Percentiles rank a stretch among this genome's conserved stretches.
These are phyloP conservation scores for Colletotrichum sp. DNA, from an alignment of 2,329 filamentous ascomycete genomes.

Conservation along the genomic window DNA sequence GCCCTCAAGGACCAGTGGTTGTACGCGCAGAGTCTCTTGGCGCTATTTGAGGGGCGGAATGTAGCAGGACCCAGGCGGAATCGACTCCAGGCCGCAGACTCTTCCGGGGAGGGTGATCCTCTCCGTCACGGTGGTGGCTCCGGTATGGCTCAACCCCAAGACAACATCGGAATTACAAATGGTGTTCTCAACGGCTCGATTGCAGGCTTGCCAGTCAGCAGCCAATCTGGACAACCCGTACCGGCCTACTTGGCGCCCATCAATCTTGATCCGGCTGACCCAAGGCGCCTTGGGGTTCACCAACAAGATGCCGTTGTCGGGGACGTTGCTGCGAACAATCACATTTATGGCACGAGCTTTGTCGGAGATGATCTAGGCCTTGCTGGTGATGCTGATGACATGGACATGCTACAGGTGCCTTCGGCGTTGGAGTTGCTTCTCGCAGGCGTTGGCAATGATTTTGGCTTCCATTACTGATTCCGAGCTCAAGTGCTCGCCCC, in stretches of 20 bases:
- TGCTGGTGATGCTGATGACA: constrained; percentile 9
- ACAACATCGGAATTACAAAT: background rate
- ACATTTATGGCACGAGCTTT: background rate
- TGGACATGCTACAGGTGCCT: constrained; percentile 29
- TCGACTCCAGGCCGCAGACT: background rate
- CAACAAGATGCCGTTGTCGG: background rate
- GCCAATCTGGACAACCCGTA: background rate
- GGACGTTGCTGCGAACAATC: background rate
- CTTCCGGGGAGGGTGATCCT: background rate
- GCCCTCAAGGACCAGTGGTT: constrained; percentile 33
- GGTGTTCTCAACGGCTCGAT: background rate
- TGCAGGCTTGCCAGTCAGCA: background rate
- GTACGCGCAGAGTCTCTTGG: constrained; percentile 34
- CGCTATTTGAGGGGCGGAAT: constrained; percentile 29
- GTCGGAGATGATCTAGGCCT: constrained; percentile 10
- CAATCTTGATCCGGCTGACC: background rate
- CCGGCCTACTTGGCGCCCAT: background rate
- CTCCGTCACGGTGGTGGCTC: background rate
- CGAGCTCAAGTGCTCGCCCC: background rate
- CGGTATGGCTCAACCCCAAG: background rate
- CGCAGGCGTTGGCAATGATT: constrained; percentile 27
- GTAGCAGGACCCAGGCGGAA: background rate
- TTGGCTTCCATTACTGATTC: background rate
- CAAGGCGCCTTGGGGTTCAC: background rate
- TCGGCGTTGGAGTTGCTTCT: constrained; percentile 34